Evolutionary conservation across 306 rosid genomes (phyloP).

Genomic region (Trichosanthes cucumerina): DNA sequence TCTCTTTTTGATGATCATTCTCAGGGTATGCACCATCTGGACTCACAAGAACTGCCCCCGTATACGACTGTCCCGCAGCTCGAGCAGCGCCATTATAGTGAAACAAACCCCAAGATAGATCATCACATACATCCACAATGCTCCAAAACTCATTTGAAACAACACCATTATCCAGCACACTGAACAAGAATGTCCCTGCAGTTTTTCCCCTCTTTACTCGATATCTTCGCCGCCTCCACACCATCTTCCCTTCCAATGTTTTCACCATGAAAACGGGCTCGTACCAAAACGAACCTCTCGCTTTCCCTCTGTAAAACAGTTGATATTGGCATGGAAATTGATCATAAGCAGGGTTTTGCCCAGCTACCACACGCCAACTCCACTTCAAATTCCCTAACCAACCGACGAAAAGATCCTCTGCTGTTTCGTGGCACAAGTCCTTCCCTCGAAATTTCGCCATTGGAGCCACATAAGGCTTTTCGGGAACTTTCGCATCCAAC

Average conservation of each 20-base stretch:
- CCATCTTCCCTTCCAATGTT: constrained; percentile 67
- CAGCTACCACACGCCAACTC: constrained; percentile 91
- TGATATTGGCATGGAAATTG: constrained; percentile 86
- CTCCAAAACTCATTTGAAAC: constrained; percentile 90
- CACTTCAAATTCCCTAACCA: constrained; percentile 70
- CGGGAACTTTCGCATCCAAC: constrained; percentile 61
- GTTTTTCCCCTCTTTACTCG: constrained; percentile 60
- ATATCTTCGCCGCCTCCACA: constrained; percentile 75
- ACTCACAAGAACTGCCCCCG: constrained; percentile 77
- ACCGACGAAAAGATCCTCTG: constrained; percentile 75
- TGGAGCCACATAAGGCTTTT: constrained; percentile 50
- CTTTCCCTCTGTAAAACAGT: constrained; percentile 78
- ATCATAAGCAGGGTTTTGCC: constrained; percentile 83
- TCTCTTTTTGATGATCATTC: constrained; percentile 24
- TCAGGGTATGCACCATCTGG: constrained; percentile 59
- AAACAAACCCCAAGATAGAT: constrained; percentile 82
- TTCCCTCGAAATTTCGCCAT: constrained; percentile 38
- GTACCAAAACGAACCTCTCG: constrained; percentile 81
- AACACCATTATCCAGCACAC: constrained; percentile 81
- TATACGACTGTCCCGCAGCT: constrained; percentile 79
- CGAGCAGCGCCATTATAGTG: constrained; percentile 77
- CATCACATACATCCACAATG: constrained; percentile 55
- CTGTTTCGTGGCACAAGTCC: constrained; percentile 35
- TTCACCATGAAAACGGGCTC: constrained; percentile 78
- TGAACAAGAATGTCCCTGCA: constrained; percentile 61